phyloP scores from a whole-genome alignment of 1,284 basidiomycete genomes.

The Rhodotorula sp. region DNA sequence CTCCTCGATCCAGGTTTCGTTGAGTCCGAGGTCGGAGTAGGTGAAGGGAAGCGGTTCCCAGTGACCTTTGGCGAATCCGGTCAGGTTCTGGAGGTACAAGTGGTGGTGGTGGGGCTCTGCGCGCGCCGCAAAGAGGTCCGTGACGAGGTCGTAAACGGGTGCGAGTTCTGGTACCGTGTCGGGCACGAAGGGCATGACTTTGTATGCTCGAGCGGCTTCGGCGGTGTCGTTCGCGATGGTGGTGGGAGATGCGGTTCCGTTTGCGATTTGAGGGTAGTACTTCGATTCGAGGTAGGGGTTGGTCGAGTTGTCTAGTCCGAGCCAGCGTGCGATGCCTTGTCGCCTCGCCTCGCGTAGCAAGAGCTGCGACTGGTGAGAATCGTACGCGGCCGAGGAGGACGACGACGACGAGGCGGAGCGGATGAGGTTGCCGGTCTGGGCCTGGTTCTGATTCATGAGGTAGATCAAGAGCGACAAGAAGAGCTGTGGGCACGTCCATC shows the following conservation, averaged over 20 bases:
- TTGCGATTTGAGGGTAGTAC: conserved; percentile 18
- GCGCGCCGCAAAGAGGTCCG: conserved; percentile 1
- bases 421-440: not conserved
- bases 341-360: conserved; percentile 13
- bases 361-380: not conserved
- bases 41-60: conserved; percentile 16
- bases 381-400: not conserved
- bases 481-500: conserved; percentile 6
- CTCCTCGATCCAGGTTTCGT: conserved; percentile 22
- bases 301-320: conserved; percentile 10
- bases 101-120: not conserved
- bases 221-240: not conserved
- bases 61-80: conserved; percentile 43
- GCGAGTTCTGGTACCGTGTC: conserved; percentile 7
- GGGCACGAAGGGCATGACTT: conserved; percentile 9
- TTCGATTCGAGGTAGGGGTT: conserved; percentile 12
- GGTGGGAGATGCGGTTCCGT: conserved; percentile 3
- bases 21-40: conserved; percentile 29
- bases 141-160: conserved; percentile 18
- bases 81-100: conserved; percentile 41
- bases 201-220: not conserved
- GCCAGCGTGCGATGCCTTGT: conserved; percentile 29
- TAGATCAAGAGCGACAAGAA: conserved; percentile 43
- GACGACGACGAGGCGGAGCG: not conserved
- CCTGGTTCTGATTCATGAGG: conserved; percentile 30